Conservation (phyloP, 2,329 filamentous ascomycete species). For the Aspergillus fumigatiaffinis region DNA sequence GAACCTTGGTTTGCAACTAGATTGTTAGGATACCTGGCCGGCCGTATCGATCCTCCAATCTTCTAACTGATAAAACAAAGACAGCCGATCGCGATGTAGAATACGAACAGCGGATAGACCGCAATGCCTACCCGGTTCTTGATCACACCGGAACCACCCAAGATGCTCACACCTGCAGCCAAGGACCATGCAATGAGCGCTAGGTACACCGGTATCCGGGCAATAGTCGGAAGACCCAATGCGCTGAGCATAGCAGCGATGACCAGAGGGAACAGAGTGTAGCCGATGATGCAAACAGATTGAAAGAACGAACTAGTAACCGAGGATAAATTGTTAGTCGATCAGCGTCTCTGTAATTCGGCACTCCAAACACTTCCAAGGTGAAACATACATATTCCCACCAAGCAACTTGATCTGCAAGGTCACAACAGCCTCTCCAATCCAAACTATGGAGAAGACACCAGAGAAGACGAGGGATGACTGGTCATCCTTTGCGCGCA, state of each 20-base stretch:
- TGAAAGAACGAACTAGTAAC: constrained; percentile 87
- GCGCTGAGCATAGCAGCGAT: constrained; percentile 88
- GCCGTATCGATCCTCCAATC: not conserved
- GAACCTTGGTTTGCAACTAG: not conserved
- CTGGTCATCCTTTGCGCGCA: constrained; percentile 74
- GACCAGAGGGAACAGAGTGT: constrained; percentile 94
- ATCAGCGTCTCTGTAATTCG: not conserved
- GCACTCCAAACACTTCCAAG: not conserved
- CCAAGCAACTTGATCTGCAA: constrained; percentile 94
- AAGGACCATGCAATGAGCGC: constrained; percentile 88
- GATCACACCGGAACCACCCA: constrained; percentile 91
- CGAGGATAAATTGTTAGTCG: not conserved
- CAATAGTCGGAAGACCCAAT: constrained; percentile 70
- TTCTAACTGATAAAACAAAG: constrained; percentile 91
- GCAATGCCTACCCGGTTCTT: constrained; percentile 91
- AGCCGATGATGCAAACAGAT: constrained; percentile 95
- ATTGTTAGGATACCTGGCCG: not conserved
- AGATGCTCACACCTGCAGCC: constrained; percentile 90
- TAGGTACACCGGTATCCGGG: constrained; percentile 84
- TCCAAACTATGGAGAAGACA: constrained; percentile 95
- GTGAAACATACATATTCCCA: constrained; percentile 82
- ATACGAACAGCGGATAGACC: constrained; percentile 91
- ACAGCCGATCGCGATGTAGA: constrained; percentile 88
- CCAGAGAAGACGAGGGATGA: constrained; percentile 89
- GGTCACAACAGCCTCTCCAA: constrained; percentile 95